Evolutionary conservation across 345 rosid genomes (phyloP).

Genomic region (Kandelia obovata): DNA sequence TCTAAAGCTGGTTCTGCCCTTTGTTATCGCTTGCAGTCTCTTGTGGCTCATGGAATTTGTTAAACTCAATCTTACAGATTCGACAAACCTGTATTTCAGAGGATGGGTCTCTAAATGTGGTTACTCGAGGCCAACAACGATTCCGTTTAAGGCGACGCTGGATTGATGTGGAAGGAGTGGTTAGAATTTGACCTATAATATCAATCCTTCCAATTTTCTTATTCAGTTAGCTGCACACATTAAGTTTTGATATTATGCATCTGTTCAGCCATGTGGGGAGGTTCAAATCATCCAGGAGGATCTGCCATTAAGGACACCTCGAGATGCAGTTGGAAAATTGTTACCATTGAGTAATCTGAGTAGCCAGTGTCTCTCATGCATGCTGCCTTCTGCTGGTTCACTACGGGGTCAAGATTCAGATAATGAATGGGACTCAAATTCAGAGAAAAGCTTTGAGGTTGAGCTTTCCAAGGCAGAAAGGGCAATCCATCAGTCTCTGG

Average conservation of each 20-base stretch:
- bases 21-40: neutral
- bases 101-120: conserved; percentile 82
- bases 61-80: conserved; percentile 47
- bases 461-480: conserved; percentile 67
- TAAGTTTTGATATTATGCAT: conserved; percentile 23
- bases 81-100: conserved; percentile 75
- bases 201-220: neutral
- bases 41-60: conserved; percentile 1
- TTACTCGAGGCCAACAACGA: conserved; percentile 92
- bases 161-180: conserved; percentile 89
- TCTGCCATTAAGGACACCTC: conserved; percentile 71
- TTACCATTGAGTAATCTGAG: conserved; percentile 40
- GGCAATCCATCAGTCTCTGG: conserved; percentile 61
- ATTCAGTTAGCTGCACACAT: neutral
- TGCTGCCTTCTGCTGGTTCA: conserved; percentile 34
- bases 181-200: conserved; percentile 31
- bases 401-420: conserved; percentile 31
- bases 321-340: conserved; percentile 64
- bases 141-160: conserved; percentile 67
- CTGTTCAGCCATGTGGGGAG: conserved; percentile 75
- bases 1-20: neutral
- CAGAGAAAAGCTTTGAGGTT: conserved; percentile 79
- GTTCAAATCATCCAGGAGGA: conserved; percentile 83
- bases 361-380: conserved; percentile 20
- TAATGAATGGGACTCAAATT: conserved; percentile 46